Conservation (phyloP, 2,329 filamentous ascomycete species). For the Ophiocordyceps sinensis region DNA sequence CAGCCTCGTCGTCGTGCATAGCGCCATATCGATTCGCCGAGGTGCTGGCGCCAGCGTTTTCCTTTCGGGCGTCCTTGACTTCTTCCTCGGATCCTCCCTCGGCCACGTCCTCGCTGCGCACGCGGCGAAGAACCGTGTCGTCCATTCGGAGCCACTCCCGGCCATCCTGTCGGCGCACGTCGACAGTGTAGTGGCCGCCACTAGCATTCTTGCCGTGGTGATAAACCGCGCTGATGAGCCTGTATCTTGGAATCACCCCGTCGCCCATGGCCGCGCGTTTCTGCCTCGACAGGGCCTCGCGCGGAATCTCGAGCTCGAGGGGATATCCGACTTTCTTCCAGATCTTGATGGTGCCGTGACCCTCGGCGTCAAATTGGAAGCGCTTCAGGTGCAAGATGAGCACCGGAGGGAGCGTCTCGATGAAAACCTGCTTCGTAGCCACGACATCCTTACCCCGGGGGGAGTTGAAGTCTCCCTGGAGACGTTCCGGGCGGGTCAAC, state of each 20-base stretch:
- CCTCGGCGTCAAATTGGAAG: conserved; percentile 84
- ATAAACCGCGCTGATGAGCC: conserved; percentile 81
- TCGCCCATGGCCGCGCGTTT: conserved; percentile 51
- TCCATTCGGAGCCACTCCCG: conserved; percentile 92
- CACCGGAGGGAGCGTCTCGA: conserved; percentile 80
- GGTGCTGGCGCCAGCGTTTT: conserved; percentile 15
- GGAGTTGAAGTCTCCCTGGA: conserved; percentile 75
- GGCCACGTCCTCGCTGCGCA: conserved; percentile 79
- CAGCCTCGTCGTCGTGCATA: conserved; percentile 51
- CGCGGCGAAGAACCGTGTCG: conserved; percentile 76
- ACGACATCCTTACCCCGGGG: conserved; percentile 60
- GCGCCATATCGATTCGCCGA: conserved; percentile 61
- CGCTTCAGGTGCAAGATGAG: conserved; percentile 92
- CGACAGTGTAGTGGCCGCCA: conserved; percentile 95
- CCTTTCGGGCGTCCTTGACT: conserved; percentile 33
- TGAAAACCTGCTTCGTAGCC: conserved; percentile 88
- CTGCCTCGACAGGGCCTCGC: conserved; percentile 70
- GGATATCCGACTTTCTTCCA: conserved; percentile 98
- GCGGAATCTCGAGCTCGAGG: conserved; percentile 83
- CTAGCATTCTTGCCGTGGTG: conserved; percentile 96
- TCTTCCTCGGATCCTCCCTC: conserved; percentile 74
- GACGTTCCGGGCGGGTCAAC: conserved; percentile 67
- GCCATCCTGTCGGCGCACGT: conserved; percentile 87
- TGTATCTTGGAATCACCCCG: conserved; percentile 64
- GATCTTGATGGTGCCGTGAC: conserved; percentile 77